phyloP scores from a whole-genome alignment of 108 stramenopile species.

The Cyclotella kingstonii region DNA sequence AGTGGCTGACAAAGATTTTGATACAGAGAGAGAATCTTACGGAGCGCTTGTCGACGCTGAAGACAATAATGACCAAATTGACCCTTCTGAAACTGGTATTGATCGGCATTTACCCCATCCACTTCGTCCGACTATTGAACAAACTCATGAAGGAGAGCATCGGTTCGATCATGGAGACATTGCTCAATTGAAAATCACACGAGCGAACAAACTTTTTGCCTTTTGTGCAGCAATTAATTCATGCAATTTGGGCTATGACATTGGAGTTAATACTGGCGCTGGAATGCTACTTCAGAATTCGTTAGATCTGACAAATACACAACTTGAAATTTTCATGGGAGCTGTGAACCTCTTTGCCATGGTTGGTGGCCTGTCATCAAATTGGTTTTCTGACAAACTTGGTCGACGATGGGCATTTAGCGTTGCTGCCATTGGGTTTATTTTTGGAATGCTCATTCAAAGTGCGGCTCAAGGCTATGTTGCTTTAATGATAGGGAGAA shows the following conservation, averaged over 20 bases:
- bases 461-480: slow-evolving; percentile 44
- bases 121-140: slow-evolving; percentile 8
- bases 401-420: slow-evolving; percentile 70
- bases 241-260: slow-evolving; percentile 77
- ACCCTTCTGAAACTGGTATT: slow-evolving; percentile 20
- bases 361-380: slow-evolving; percentile 61
- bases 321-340: slow-evolving; percentile 75
- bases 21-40: neutral
- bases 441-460: slow-evolving; percentile 61
- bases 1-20: slow-evolving; percentile 7
- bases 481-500: slow-evolving; percentile 73
- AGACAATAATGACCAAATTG: neutral
- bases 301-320: slow-evolving; percentile 51
- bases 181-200: slow-evolving; percentile 25
- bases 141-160: slow-evolving; percentile 48
- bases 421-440: slow-evolving; percentile 66
- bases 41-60: slow-evolving; percentile 12
- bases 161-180: slow-evolving; percentile 29
- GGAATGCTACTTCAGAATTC: slow-evolving; percentile 57
- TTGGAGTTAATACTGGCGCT: slow-evolving; percentile 57
- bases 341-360: slow-evolving; percentile 72
- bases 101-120: slow-evolving; percentile 38
- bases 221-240: slow-evolving; percentile 82
- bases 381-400: slow-evolving; percentile 59
- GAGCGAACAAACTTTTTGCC: slow-evolving; percentile 42